Evolutionary conservation across 1,139 yeast genomes (phyloP), one percentile per base, ranked within the genome.

Genomic region (Candida albicans): DNA sequence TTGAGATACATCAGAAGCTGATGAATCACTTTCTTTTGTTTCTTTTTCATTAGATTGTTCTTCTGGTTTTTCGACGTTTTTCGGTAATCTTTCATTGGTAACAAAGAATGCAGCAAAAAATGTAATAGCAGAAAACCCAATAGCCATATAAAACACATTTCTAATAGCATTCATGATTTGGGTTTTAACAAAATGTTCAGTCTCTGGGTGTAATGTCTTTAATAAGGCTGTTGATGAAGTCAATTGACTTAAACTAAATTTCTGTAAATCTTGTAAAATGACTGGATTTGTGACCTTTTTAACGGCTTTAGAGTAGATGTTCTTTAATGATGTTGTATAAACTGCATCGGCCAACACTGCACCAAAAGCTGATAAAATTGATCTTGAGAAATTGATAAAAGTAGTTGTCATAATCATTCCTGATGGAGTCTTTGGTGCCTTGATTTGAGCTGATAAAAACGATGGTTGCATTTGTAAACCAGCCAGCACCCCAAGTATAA

Each of bases 351-450:
- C 64, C 42, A 71, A 55, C 39, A 61, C 61, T 8, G 67, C 57
- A 11, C 67, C 59, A 25, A 69, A 29, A 3, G 75, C 70, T 6
- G 52, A 48, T 6, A 64, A 64, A 14, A 70, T 47, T 2, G 67
- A 53, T 51, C 75, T 64, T 24, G 48, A 45, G 45, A 68, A 67
- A 48, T 62, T 63, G 24, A 66, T 32, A 39, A 62, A 61, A 3
- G 70, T 56, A 3, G 75, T 68, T 6, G 72, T 58, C 62, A 68
- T 54, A 38, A 72, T 70, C 24, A 59, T 57, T 8, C 68, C 64
- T 11, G 75, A 75, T 3, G 68, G 63, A 4, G 64, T 54, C 42
- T 65, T 62, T 26, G 75, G 74, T 2, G 75, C 73, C 15, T 56
- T 50, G 3, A 69, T 52, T 49, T 68, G 74, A 2, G 67, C 58